Percentiles rank a stretch among this genome's conserved stretches.
Conservation (phyloP, 495 filamentous ascomycete species). For the Aeminium ludgeri region DNA sequence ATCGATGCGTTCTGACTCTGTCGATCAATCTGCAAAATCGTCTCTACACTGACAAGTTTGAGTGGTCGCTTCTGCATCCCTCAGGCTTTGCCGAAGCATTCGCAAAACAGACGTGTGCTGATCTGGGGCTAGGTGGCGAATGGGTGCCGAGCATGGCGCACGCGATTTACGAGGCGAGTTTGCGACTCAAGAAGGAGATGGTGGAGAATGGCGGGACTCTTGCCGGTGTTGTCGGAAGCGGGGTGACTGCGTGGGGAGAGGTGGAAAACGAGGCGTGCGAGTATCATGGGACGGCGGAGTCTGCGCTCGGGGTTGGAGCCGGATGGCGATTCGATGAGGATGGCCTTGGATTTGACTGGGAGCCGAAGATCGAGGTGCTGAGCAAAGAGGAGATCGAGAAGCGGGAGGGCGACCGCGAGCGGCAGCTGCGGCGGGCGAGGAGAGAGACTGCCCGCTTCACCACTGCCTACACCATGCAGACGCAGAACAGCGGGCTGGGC, state of each 20-base stretch:
- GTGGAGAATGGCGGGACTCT: conserved; percentile 75
- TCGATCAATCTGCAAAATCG: conserved; percentile 86
- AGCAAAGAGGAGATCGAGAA: conserved; percentile 97
- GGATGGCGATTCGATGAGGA: conserved; percentile 94
- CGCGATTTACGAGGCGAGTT: conserved; percentile 89
- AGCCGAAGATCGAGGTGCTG: conserved; percentile 75
- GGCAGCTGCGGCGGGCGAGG: conserved; percentile 70
- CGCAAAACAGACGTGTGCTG: conserved; percentile 78
- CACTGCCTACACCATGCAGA: conserved; percentile 59
- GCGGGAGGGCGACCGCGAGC: conserved; percentile 82
- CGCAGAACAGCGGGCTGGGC: conserved; percentile 13
- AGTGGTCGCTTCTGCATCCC: conserved; percentile 91
- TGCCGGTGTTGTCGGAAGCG: conserved; percentile 29
- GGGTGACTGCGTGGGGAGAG: conserved; percentile 45
- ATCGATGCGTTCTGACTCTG: conserved; percentile 75
- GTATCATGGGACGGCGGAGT: conserved; percentile 14
- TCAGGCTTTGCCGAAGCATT: conserved; percentile 84
- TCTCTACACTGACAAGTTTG: conserved; percentile 92
- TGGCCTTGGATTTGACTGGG: conserved; percentile 79
- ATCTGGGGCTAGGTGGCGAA: conserved; percentile 75
- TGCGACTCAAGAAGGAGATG: conserved; percentile 88
- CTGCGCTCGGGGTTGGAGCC: conserved; percentile 39
- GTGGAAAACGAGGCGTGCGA: conserved; percentile 81
- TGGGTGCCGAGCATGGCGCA: conserved; percentile 90
- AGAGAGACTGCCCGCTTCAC: conserved; percentile 88